phyloP scores from a whole-genome alignment of 1,284 basidiomycete species.

The Trametes sp. region DNA sequence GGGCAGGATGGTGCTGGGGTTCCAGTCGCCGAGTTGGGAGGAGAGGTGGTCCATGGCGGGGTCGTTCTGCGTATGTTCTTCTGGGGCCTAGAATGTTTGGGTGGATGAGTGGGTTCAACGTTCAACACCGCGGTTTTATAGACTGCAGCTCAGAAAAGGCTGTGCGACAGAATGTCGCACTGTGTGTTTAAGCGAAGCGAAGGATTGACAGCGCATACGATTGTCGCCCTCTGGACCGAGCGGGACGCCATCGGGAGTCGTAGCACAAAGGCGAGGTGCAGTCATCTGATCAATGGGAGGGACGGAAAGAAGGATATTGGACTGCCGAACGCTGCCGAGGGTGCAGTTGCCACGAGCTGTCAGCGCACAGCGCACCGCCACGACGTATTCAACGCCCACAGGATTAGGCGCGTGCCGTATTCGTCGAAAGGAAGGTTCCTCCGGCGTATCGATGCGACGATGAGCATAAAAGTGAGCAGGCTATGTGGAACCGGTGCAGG shows the following conservation, averaged over 20 bases:
- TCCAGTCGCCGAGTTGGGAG: constrained; percentile 5
- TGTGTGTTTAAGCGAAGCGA: too few relatives aligned
- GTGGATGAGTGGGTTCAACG: background rate
- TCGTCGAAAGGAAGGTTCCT: constrained; percentile 3
- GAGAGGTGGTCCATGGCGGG: constrained; percentile 2
- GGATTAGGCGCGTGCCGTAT: background rate
- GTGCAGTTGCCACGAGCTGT: background rate
- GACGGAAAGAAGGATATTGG: background rate
- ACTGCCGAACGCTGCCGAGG: background rate
- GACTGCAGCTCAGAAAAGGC: background rate
- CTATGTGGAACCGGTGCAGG: background rate
- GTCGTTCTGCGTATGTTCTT: background rate
- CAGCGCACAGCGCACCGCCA: constrained; percentile 1
- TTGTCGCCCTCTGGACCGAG: too few relatives aligned
- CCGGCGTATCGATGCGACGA: background rate
- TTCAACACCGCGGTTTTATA: background rate
- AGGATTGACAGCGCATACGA: too few relatives aligned
- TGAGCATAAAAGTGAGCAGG: background rate
- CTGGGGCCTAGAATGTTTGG: background rate
- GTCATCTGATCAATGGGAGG: background rate
- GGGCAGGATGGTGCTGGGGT: constrained; percentile 12
- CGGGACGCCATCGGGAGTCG: background rate
- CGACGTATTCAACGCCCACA: background rate
- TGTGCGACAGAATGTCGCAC: background rate
- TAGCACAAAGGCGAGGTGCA: background rate